Conservation (phyloP, 163 green algal genomes). For the Scenedesmus sp. region DNA sequence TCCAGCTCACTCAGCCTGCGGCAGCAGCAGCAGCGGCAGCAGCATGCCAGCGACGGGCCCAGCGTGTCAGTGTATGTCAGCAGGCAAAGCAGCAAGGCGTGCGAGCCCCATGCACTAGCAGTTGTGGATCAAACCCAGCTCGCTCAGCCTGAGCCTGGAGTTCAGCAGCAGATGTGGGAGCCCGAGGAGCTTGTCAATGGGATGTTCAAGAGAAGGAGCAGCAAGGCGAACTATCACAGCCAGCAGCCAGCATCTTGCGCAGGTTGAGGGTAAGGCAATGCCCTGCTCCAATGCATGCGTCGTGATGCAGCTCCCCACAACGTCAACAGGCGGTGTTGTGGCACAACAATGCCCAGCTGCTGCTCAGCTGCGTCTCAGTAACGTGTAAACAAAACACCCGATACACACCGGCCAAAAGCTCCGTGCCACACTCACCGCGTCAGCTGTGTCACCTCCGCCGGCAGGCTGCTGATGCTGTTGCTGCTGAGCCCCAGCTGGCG, state of each 20-base stretch:
- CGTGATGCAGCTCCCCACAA: too few relatives aligned
- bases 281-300: too few relatives aligned
- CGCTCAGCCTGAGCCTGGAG: too few relatives aligned
- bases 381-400: too few relatives aligned
- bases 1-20: slow-evolving; percentile 65
- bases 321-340: too few relatives aligned
- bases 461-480: slow-evolving; percentile 57
- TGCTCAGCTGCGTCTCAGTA: neutral
- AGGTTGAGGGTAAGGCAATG: too few relatives aligned
- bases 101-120: neutral
- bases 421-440: slow-evolving; percentile 16
- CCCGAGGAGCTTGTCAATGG: too few relatives aligned
- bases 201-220: too few relatives aligned
- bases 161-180: too few relatives aligned
- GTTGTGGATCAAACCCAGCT: neutral
- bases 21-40: neutral
- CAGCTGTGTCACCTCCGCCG: slow-evolving; percentile 36
- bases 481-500: slow-evolving; percentile 49
- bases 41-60: neutral
- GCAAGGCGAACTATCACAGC: too few relatives aligned
- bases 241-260: too few relatives aligned
- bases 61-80: neutral
- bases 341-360: neutral
- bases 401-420: too few relatives aligned
- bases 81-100: neutral